Percentiles rank a stretch among this genome's conserved stretches.
These are phyloP conservation scores for Exserohilum rostratum DNA, from an alignment of 2,329 filamentous ascomycete species.

Conservation along the genomic window DNA sequence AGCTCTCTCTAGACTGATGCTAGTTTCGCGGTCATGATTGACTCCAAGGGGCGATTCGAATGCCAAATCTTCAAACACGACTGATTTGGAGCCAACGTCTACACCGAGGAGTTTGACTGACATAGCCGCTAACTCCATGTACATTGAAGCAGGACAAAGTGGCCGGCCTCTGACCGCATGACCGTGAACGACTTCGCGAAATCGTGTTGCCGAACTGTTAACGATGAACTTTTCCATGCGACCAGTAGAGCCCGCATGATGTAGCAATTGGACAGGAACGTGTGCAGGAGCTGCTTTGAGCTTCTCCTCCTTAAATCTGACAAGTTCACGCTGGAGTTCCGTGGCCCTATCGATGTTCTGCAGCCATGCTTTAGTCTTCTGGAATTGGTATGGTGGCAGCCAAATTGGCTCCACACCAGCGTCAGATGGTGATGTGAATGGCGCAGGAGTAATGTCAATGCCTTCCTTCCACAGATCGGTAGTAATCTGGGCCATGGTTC, in stretches of 20 bases:
- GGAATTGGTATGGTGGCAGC: slow-evolving; percentile 42
- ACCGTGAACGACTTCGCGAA: slow-evolving; percentile 16
- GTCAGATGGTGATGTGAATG: slow-evolving; percentile 45
- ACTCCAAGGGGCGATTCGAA: slow-evolving; percentile 18
- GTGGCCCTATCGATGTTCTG: slow-evolving; percentile 14
- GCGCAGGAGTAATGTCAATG: slow-evolving; percentile 48
- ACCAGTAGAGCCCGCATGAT: slow-evolving; percentile 1
- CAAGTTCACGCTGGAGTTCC: neutral
- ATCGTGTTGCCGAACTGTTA: slow-evolving; percentile 16
- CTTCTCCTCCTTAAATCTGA: neutral
- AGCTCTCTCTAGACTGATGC: slow-evolving; percentile 1
- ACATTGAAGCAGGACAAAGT: slow-evolving; percentile 27
- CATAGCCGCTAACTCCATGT: slow-evolving; percentile 28
- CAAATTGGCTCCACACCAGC: slow-evolving; percentile 5
- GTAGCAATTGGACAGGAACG: slow-evolving; percentile 1
- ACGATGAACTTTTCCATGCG: slow-evolving; percentile 10
- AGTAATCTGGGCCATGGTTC: slow-evolving; percentile 35
- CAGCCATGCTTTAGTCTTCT: slow-evolving; percentile 30
- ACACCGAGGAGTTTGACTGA: slow-evolving; percentile 7
- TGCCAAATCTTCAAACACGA: slow-evolving; percentile 13
- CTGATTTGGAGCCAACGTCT: slow-evolving; percentile 1
- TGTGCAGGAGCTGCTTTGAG: neutral
- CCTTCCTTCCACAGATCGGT: slow-evolving; percentile 52
- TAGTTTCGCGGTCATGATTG: slow-evolving; percentile 8
- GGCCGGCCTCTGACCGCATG: slow-evolving; percentile 23